Evolutionary conservation across 441 rosid species (phyloP), one percentile per base, ranked within the genome.

Genomic region (Erodium trifolium): DNA sequence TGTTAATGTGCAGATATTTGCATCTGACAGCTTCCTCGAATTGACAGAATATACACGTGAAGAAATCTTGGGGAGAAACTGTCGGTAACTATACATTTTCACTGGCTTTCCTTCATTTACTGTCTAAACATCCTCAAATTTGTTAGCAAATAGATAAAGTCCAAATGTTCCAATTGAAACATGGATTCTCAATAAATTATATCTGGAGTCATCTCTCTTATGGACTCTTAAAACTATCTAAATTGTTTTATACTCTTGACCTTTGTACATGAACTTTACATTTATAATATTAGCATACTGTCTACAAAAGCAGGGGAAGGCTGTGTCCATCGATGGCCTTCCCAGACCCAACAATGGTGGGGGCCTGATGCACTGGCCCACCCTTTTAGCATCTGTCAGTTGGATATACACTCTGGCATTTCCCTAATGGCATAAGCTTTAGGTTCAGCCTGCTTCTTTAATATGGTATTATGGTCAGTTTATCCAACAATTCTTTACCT

Each of bases 21-120:
- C 99, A 53, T 94, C 99, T 57, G 99, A 94, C 78, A 92, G 99
- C 86, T 94, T 94, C 84, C 80, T 94, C 76, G 98, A 94, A 87
- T 85, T 94, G 78, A 92, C 98, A 35, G 99, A 92, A 78, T 94
- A 92, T 72, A 92, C 94, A 53, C 98, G 99, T 41, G 99, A 94
- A 83, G 99, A 94, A 82, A 94, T 94, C 67, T 76, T 94, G 73
- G 99, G 99, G 7, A 83, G 97, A 81, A 94, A 94, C 68, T 94
- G 99, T 96, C 86, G 99, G 99, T 88, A 63, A 19, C 18, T 60
- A 68, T 57, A 57, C 27, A 57, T 57, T 18, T 1, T 57, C 16
- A 18, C 63, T 57, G 27, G 9, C 63, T 57, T 19, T 57, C 63
- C 9, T 57, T 19, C 63, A 57, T 17, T 57, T 57, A 17, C 63